These are phyloP conservation scores for Bombardia bombarda DNA, from an alignment of 495 filamentous ascomycete genomes.

Conservation along the genomic window DNA sequence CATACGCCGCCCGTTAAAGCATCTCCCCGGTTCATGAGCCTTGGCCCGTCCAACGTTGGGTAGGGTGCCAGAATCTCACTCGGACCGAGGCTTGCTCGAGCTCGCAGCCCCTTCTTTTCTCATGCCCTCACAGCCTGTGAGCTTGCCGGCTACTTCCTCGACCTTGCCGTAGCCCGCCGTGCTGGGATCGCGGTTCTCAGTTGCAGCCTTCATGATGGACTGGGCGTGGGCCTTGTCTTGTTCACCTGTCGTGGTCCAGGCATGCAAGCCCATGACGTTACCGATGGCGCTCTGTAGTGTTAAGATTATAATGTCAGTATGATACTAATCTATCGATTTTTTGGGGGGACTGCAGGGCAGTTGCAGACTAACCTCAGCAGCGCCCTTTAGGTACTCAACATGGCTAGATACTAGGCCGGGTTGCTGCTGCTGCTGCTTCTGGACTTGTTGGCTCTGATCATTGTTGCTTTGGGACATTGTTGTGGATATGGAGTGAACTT, in stretches of 20 bases:
- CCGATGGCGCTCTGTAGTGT: slow-evolving; percentile 29
- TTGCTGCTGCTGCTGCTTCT: slow-evolving; percentile 12
- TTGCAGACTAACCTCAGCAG: slow-evolving; percentile 29
- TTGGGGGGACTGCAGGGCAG: neutral
- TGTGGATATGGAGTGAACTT: no score
- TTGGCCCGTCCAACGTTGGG: no score
- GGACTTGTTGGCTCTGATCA: no score
- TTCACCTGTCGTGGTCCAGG: slow-evolving; percentile 36
- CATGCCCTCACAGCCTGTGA: slow-evolving; percentile 41
- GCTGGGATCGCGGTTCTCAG: slow-evolving; percentile 30
- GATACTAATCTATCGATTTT: neutral
- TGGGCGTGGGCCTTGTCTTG: slow-evolving; percentile 38
- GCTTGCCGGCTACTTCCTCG: slow-evolving; percentile 35
- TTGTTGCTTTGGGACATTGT: no score
- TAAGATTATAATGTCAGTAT: neutral
- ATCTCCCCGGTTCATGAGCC: no score
- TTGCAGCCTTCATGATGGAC: slow-evolving; percentile 31
- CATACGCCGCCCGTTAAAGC: no score
- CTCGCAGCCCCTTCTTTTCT: slow-evolving; percentile 34
- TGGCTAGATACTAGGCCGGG: slow-evolving; percentile 35
- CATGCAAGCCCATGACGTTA: slow-evolving; percentile 31
- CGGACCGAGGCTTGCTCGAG: slow-evolving; percentile 11
- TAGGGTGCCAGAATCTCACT: neutral
- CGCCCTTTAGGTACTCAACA: slow-evolving; percentile 41
- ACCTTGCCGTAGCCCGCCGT: slow-evolving; percentile 32